Conservation (phyloP, 169 alveolate genomes). For the Blepharisma undulans region DNA sequence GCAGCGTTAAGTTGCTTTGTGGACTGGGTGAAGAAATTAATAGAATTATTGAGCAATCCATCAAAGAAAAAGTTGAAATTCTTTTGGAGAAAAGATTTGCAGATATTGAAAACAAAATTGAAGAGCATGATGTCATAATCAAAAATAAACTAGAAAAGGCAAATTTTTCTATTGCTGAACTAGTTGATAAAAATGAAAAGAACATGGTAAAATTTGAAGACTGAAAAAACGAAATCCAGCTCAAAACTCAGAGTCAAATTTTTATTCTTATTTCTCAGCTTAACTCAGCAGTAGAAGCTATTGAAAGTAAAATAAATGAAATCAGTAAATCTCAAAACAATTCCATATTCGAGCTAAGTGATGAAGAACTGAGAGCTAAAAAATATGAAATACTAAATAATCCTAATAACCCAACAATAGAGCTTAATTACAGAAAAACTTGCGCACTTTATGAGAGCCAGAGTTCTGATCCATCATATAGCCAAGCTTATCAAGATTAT, state of each 20-base stretch:
- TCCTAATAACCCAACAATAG: neutral
- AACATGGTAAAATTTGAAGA: neutral
- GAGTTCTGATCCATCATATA: neutral
- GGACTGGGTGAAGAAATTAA: too few species aligned
- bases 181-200: neutral
- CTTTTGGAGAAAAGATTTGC: too few species aligned
- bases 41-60: too few species aligned
- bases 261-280: neutral
- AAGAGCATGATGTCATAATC: neutral
- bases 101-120: neutral
- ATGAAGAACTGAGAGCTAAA: neutral
- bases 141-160: neutral
- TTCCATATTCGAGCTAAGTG: neutral
- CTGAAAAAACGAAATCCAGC: neutral
- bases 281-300: neutral
- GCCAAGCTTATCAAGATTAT: neutral
- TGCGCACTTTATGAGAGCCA: neutral
- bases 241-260: neutral
- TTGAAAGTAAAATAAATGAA: neutral
- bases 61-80: too few species aligned
- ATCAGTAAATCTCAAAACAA: neutral
- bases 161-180: neutral
- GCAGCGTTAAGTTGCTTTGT: too few species aligned
- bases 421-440: neutral
- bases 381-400: neutral